Evolutionary conservation across 2,329 filamentous ascomycete species (phyloP), one percentile per base, ranked within the genome.

Genomic region (Talaromyces sp.): DNA sequence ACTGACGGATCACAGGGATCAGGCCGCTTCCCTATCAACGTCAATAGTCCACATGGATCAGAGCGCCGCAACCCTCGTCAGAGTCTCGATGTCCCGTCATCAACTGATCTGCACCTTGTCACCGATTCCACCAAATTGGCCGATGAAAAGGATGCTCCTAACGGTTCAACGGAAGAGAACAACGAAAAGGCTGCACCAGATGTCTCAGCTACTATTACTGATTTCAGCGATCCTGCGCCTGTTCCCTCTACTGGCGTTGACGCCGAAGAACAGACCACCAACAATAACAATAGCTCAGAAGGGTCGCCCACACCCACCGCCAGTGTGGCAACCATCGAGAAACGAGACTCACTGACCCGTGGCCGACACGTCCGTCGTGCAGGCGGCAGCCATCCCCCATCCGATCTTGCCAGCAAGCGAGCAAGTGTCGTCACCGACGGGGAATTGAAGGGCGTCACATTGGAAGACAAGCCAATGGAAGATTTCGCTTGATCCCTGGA

Each of bases 21-120:
- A 73, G 96, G 91, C 8, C 86, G 93, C 47, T 97, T 97, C 82
- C 95, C 92, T 0, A 90, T 97, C 69, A 85, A 88, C 69, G 88
- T 91, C 5, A 87, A 86, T 69, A 85, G 80, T 72, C 88, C 86
- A 67, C 88, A 82, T 56, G 80, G 83, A 65, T 82, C 79, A 67
- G 82, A 75, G 65, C 72, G 76, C 73, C 71, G 87, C 62, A 82
- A 82, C 61, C 78, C 86, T 19, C 83, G 89, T 69, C 81, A 88
- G 56, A 95, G 91, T 73, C 85, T 97, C 1, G 92, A 96, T 72
- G 93, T 97, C 2, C 93, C 93, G 2, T 86, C 86, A 85, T 81
- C 67, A 83, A 85, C 47, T 79, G 82, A 31, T 74, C 73, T 66
- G 13, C 51, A 45, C 15, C 7, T 56, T 19, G 61, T 43, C 25